A percentile compares a stretch with the other conserved stretches of the same genome.
These are phyloP conservation scores for Thymus mandschuricus DNA, from an alignment of 257 asterid species.

Conservation along the genomic window DNA sequence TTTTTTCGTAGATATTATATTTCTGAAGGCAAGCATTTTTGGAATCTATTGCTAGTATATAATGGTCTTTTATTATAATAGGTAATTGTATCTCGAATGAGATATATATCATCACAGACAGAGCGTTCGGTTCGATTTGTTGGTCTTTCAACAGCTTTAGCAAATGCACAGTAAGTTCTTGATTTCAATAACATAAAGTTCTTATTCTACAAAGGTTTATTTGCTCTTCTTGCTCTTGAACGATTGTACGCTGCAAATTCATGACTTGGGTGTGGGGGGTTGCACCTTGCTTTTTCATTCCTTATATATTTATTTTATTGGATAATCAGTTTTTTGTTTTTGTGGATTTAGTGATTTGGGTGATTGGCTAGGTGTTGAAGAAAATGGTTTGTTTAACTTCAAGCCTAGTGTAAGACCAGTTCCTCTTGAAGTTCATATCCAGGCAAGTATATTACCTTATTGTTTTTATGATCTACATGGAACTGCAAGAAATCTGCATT, in stretches of 20 bases:
- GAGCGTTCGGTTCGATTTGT: slow-evolving; percentile 87
- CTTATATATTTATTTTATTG: not conserved
- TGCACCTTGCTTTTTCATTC: not conserved
- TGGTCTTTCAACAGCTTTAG: slow-evolving; percentile 98
- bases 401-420: slow-evolving; percentile 99
- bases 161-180: slow-evolving; percentile 83
- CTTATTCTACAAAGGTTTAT: slow-evolving; percentile 10
- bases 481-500: slow-evolving; percentile 11
- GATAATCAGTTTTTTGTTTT: slow-evolving; percentile 13
- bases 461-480: slow-evolving; percentile 23
- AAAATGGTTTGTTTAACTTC: slow-evolving; percentile 90
- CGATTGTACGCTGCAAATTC: not conserved
- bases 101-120: slow-evolving; percentile 98
- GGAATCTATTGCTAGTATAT: slow-evolving; percentile 24
- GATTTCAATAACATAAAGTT: slow-evolving; percentile 6
- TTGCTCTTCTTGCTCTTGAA: slow-evolving; percentile 5
- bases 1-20: not conserved
- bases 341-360: slow-evolving; percentile 78
- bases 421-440: slow-evolving; percentile 99
- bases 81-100: slow-evolving; percentile 99
- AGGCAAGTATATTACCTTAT: slow-evolving; percentile 59
- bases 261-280: not conserved
- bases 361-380: slow-evolving; percentile 98
- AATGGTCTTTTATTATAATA: slow-evolving; percentile 32
- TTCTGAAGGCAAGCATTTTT: slow-evolving; percentile 11